phyloP scores from a whole-genome alignment of 1,284 basidiomycete genomes.

The Exobasidium rhododendri region DNA sequence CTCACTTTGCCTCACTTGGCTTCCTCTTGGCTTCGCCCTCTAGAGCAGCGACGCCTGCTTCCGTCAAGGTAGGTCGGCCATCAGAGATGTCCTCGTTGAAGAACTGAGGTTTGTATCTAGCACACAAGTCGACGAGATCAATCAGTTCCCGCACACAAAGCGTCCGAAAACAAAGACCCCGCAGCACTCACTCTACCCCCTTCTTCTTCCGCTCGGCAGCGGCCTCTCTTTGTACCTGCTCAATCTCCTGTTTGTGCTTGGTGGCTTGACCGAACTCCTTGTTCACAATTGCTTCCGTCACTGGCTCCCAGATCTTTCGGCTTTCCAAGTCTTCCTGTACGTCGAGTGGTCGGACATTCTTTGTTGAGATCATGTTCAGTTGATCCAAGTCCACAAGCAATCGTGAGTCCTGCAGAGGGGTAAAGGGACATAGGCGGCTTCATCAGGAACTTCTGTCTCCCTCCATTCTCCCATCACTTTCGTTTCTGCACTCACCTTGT shows the following conservation, averaged over 20 bases:
- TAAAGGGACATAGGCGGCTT: conserved; percentile 23
- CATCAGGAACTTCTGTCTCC: conserved; percentile 41
- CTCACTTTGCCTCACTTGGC: too few species aligned
- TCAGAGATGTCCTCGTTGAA: conserved; percentile 71
- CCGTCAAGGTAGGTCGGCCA: conserved; percentile 73
- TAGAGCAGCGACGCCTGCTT: conserved; percentile 53
- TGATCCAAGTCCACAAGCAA: conserved; percentile 74
- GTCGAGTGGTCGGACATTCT: conserved; percentile 70
- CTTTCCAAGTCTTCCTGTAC: conserved; percentile 79
- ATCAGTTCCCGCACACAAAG: not conserved
- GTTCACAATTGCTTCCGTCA: conserved; percentile 64
- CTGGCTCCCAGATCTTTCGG: conserved; percentile 79
- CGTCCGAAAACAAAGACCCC: conserved; percentile 13
- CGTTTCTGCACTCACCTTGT: conserved; percentile 54
- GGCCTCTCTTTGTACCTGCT: conserved; percentile 43
- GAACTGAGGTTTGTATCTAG: conserved; percentile 69
- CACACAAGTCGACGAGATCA: conserved; percentile 61
- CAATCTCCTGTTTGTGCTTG: conserved; percentile 46
- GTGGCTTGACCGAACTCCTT: conserved; percentile 69
- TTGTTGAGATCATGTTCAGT: conserved; percentile 74
- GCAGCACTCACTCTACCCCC: conserved; percentile 20
- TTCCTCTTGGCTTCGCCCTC: conserved; percentile 43
- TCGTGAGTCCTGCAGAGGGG: conserved; percentile 60
- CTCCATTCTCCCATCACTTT: conserved; percentile 27
- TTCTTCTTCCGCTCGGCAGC: conserved; percentile 42